phyloP scores from a whole-genome alignment of 2,329 filamentous ascomycete species.

The Epichloe gansuensis region DNA sequence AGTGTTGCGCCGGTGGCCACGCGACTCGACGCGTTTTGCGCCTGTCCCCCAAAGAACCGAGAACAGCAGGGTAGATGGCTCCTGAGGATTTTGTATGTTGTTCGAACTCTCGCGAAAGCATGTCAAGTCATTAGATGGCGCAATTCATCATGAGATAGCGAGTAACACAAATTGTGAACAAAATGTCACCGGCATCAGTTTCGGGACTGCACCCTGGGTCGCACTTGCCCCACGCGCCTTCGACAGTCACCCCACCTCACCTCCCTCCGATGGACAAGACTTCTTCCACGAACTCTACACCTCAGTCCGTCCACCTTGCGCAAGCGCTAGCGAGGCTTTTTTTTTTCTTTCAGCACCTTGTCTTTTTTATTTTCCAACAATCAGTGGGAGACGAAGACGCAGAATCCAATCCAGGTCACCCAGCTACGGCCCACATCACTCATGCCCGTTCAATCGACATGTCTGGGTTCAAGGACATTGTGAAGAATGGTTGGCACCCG shows the following conservation, averaged over 20 bases:
- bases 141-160: background rate
- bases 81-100: background rate
- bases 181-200: background rate
- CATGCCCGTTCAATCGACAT: conserved; percentile 15
- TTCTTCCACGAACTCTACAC: background rate
- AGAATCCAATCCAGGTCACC: background rate
- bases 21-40: conserved; percentile 7
- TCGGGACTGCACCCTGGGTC: background rate
- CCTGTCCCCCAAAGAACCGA: background rate
- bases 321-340: background rate
- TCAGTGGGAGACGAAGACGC: background rate
- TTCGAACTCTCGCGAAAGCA: background rate
- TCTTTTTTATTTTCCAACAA: background rate
- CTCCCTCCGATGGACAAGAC: background rate
- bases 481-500: conserved; percentile 41
- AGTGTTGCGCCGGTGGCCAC: conserved; percentile 9
- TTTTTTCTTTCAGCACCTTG: background rate
- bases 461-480: conserved; percentile 33
- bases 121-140: background rate
- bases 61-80: background rate
- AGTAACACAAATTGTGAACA: background rate
- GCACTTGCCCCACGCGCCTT: background rate
- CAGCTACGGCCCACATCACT: background rate
- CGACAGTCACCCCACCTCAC: conserved; percentile 4
- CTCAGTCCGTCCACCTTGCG: background rate